Conservation (phyloP, 495 filamentous ascomycete species). For the Lepidopterella palustris region DNA sequence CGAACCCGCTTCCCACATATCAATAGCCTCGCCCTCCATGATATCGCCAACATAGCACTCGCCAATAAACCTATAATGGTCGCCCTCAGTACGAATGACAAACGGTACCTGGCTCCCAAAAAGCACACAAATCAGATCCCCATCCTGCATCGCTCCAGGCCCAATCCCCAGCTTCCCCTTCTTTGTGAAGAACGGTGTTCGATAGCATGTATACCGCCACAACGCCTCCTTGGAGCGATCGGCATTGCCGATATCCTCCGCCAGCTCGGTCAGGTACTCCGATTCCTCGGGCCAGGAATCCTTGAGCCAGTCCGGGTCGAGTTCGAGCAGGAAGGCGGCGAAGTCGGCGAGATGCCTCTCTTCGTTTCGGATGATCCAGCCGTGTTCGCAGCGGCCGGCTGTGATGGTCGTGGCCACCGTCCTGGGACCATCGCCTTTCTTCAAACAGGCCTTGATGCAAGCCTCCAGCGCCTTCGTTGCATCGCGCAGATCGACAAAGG, state of each 20-base stretch:
- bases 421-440: background rate
- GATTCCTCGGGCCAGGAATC: background rate
- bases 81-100: conserved; percentile 17
- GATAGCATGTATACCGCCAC: background rate
- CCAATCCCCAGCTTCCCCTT: conserved; percentile 24
- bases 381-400: background rate
- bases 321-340: background rate
- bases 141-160: conserved; percentile 20
- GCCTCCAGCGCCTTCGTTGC: background rate
- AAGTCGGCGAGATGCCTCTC: background rate
- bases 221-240: background rate
- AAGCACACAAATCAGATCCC: conserved; percentile 32
- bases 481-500: background rate
- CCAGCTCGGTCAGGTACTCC: background rate
- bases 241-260: background rate
- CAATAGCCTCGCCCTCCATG: conserved; percentile 1
- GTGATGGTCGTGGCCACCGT: background rate
- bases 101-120: conserved; percentile 32
- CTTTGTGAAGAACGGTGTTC: background rate
- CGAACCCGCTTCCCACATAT: background rate
- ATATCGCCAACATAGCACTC: conserved; percentile 25
- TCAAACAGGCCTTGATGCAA: background rate
- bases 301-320: background rate
- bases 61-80: conserved; percentile 24
- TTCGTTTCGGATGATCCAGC: background rate